phyloP scores from a whole-genome alignment of 2,329 filamentous ascomycete species.

The Byssothecium circinans region DNA sequence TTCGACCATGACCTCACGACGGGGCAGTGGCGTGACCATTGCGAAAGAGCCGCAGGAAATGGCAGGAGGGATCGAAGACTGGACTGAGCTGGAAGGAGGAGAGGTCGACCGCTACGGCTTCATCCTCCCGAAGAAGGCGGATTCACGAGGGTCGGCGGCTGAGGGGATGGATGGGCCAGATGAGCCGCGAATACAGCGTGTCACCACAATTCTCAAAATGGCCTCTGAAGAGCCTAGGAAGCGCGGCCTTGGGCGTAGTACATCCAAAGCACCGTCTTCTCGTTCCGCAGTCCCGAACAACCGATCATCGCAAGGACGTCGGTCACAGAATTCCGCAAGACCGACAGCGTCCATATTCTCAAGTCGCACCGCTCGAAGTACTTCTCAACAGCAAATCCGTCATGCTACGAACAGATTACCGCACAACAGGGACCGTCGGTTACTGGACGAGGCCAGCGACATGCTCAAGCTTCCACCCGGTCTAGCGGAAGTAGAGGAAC shows the following conservation, averaged over 20 bases:
- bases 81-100: conserved; percentile 60
- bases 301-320: conserved; percentile 43
- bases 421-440: conserved; percentile 56
- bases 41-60: conserved; percentile 58
- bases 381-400: conserved; percentile 50
- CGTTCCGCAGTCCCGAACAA: conserved; percentile 42
- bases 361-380: conserved; percentile 39
- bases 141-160: conserved; percentile 33
- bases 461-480: conserved; percentile 65
- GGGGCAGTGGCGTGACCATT: conserved; percentile 38
- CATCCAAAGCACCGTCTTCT: conserved; percentile 51
- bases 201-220: conserved; percentile 61
- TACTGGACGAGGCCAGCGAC: conserved; percentile 63
- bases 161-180: conserved; percentile 34
- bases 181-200: conserved; percentile 54
- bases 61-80: conserved; percentile 66
- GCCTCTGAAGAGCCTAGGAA: conserved; percentile 59
- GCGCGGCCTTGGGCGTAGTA: conserved; percentile 54
- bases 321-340: conserved; percentile 48
- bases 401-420: conserved; percentile 57
- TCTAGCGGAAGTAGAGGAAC: conserved; percentile 48
- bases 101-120: conserved; percentile 69
- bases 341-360: conserved; percentile 46
- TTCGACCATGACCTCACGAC: conserved; percentile 33
- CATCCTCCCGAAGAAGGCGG: conserved; percentile 52